Conservation (phyloP, 2,329 filamentous ascomycete genomes). For the Penicillium sp. region DNA sequence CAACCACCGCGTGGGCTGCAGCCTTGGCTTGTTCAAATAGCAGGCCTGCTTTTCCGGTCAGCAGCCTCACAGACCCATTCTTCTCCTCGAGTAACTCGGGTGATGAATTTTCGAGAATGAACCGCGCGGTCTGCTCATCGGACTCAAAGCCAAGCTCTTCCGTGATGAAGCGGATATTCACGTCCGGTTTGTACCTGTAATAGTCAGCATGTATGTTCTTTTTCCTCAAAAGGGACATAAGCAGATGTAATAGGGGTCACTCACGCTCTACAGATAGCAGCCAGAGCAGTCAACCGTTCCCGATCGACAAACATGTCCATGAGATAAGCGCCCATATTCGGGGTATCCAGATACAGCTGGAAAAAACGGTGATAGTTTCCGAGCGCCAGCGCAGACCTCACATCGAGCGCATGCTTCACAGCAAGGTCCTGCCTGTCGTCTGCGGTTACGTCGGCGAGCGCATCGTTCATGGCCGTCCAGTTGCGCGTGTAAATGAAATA, state of each 20-base stretch:
- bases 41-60: conserved; percentile 68
- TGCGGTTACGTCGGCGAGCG: conserved; percentile 96
- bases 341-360: conserved; percentile 88
- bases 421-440: conserved; percentile 85
- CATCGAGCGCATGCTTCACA: conserved; percentile 86
- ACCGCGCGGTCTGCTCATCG: conserved; percentile 84
- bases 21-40: conserved; percentile 72
- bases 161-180: conserved; percentile 86
- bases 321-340: conserved; percentile 95
- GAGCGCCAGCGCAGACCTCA: conserved; percentile 85
- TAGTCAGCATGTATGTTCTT: background rate
- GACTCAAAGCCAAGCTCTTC: conserved; percentile 96
- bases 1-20: conserved; percentile 78
- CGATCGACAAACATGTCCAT: conserved; percentile 99
- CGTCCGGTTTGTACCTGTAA: conserved; percentile 82
- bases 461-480: conserved; percentile 95
- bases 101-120: conserved; percentile 77
- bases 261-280: conserved; percentile 92
- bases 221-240: background rate
- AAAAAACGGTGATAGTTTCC: conserved; percentile 99
- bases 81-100: conserved; percentile 75
- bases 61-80: conserved; percentile 68
- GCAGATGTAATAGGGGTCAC: conserved; percentile 41
- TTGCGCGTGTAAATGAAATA: conserved; percentile 99
- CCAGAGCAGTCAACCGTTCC: conserved; percentile 85